Evolutionary conservation across 352 stramenopile species (phyloP).

Genomic region (Pythium phragmiticola): DNA sequence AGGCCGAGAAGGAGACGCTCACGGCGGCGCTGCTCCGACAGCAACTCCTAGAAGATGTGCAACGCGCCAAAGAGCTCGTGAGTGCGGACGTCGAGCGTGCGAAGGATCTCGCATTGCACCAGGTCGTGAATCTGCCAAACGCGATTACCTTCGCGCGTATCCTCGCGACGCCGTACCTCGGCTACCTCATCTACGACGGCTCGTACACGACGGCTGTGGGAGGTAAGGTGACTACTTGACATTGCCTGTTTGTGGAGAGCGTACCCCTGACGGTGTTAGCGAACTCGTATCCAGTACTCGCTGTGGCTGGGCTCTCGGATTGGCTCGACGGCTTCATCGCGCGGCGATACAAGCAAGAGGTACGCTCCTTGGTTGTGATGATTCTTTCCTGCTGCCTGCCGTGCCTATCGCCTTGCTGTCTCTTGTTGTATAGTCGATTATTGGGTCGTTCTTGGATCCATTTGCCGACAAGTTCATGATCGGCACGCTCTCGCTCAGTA

Average conservation of each 20-base stretch:
- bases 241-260: not conserved
- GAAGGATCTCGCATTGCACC: conserved; percentile 42
- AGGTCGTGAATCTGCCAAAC: conserved; percentile 79
- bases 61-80: conserved; percentile 37
- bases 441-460: conserved; percentile 81
- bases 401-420: not conserved
- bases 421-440: conserved; percentile 46
- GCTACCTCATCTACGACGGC: conserved; percentile 68
- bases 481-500: conserved; percentile 70
- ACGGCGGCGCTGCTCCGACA: conserved; percentile 38
- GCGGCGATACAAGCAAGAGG: conserved; percentile 69
- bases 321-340: conserved; percentile 85
- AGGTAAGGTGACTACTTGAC: conserved; percentile 32
- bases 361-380: conserved; percentile 11
- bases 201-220: conserved; percentile 65
- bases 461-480: conserved; percentile 84
- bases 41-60: conserved; percentile 32
- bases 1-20: conserved; percentile 20
- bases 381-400: not conserved
- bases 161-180: conserved; percentile 71
- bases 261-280: not conserved
- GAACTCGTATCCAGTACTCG: conserved; percentile 44
- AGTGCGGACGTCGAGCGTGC: conserved; percentile 42
- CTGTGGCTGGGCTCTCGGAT: conserved; percentile 67
- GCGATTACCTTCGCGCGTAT: conserved; percentile 80